These are phyloP conservation scores for Solanum aculeatissimum DNA, from an alignment of 305 asterid species.

Conservation along the genomic window DNA sequence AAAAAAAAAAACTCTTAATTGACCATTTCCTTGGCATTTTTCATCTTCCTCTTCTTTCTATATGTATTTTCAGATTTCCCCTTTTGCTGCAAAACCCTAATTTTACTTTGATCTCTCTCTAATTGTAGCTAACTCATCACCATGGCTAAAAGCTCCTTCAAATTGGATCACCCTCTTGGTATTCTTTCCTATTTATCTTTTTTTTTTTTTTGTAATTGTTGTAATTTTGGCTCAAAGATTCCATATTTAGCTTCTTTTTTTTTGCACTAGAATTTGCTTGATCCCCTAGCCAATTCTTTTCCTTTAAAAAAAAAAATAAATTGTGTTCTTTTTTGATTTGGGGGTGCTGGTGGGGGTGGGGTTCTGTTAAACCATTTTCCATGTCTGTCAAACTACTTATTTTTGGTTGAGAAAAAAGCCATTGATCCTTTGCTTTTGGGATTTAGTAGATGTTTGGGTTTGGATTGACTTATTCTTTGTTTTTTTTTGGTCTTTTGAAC, in stretches of 20 bases:
- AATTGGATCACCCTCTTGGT: constrained; percentile 86
- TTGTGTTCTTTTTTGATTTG: neutral
- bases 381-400: neutral
- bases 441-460: too few species aligned
- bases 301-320: too few species aligned
- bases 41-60: neutral
- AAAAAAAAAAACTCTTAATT: neutral
- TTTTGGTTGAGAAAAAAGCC: neutral
- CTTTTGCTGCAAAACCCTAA: constrained; percentile 10
- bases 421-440: neutral
- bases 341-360: neutral
- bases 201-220: neutral
- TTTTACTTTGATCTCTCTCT: neutral
- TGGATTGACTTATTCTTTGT: too few species aligned
- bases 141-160: constrained; percentile 87
- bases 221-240: neutral
- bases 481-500: neutral
- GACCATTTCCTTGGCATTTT: neutral
- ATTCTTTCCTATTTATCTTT: neutral
- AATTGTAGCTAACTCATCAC: constrained; percentile 9
- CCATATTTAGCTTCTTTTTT: neutral
- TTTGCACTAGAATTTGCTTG: neutral
- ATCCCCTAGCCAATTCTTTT: neutral
- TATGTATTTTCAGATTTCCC: neutral
- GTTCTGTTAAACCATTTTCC: neutral